These are phyloP conservation scores for Psilocybe sp. DNA, from an alignment of 768 basidiomycete species.

Conservation along the genomic window DNA sequence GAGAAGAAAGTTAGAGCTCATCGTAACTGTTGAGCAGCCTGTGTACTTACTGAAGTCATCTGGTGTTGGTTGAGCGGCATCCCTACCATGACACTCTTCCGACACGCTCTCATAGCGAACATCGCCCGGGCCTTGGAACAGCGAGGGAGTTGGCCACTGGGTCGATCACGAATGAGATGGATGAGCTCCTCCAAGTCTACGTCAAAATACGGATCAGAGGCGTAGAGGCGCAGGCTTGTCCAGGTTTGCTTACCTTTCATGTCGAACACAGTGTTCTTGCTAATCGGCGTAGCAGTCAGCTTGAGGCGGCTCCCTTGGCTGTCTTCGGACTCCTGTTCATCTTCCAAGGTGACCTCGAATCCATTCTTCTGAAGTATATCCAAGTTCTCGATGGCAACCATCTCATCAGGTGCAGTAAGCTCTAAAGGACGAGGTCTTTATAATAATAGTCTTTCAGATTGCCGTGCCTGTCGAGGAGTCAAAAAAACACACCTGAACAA, in stretches of 20 bases:
- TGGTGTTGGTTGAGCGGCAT: slow-evolving; percentile 72
- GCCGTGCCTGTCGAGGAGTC: background rate
- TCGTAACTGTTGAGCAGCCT: background rate
- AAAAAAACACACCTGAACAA: slow-evolving; percentile 64
- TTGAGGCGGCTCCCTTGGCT: slow-evolving; percentile 46
- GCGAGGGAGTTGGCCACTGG: slow-evolving; percentile 80
- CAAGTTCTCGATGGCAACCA: slow-evolving; percentile 83
- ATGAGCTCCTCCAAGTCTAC: slow-evolving; percentile 92
- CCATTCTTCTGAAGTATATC: slow-evolving; percentile 85
- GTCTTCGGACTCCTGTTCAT: slow-evolving; percentile 43
- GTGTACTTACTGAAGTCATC: slow-evolving; percentile 66
- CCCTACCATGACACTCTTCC: slow-evolving; percentile 96
- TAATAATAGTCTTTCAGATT: slow-evolving; percentile 1
- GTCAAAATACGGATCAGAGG: slow-evolving; percentile 4
- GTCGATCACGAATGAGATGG: slow-evolving; percentile 76
- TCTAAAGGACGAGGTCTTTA: slow-evolving; percentile 73
- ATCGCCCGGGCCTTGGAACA: slow-evolving; percentile 92
- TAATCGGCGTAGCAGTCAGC: slow-evolving; percentile 82
- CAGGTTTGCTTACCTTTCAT: slow-evolving; percentile 60
- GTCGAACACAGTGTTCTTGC: slow-evolving; percentile 88
- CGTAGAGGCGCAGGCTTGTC: background rate
- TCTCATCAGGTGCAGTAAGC: slow-evolving; percentile 86
- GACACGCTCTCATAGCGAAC: slow-evolving; percentile 95
- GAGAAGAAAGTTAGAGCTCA: slow-evolving; percentile 6
- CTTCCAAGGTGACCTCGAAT: slow-evolving; percentile 64